Evolutionary conservation across 805 yeast species (phyloP).

Genomic region (Candida endomychidarum): DNA sequence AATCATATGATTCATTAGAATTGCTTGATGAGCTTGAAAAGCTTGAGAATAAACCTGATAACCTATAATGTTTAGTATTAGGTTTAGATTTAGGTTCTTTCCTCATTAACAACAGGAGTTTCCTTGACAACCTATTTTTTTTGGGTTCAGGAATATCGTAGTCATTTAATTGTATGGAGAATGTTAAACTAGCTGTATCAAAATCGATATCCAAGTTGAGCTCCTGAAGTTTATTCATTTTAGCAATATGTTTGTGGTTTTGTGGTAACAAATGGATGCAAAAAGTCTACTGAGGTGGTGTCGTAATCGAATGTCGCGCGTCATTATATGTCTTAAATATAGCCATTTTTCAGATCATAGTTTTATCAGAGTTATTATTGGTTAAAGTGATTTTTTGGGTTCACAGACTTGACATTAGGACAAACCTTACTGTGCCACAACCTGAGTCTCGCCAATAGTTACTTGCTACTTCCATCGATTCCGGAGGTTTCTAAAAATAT

Average conservation of each 20-base stretch:
- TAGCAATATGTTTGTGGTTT: slow-evolving; percentile 1
- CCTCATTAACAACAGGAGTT: slow-evolving; percentile 2
- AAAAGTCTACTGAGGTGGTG: no score
- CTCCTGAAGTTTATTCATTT: background rate
- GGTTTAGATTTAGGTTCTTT: background rate
- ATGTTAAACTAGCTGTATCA: slow-evolving; percentile 10
- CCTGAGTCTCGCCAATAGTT: no score
- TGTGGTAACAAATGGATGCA: no score
- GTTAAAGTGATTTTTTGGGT: no score
- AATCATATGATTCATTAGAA: background rate
- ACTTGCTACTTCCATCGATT: no score
- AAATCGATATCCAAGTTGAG: slow-evolving; percentile 7
- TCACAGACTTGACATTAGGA: no score
- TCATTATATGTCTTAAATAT: no score
- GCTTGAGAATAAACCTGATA: background rate
- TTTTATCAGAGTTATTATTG: no score
- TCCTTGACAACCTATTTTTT: background rate
- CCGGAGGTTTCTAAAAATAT: no score
- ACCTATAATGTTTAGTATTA: background rate
- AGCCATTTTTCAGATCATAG: no score
- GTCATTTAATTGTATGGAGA: slow-evolving; percentile 5
- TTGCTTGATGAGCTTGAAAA: background rate
- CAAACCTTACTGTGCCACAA: no score
- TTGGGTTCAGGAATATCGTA: slow-evolving; percentile 3
- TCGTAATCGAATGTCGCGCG: no score